Base-by-base conservation (phyloP, 371 early-diverging fungal genomes). In the Syncephalastrum sp. region DNA sequence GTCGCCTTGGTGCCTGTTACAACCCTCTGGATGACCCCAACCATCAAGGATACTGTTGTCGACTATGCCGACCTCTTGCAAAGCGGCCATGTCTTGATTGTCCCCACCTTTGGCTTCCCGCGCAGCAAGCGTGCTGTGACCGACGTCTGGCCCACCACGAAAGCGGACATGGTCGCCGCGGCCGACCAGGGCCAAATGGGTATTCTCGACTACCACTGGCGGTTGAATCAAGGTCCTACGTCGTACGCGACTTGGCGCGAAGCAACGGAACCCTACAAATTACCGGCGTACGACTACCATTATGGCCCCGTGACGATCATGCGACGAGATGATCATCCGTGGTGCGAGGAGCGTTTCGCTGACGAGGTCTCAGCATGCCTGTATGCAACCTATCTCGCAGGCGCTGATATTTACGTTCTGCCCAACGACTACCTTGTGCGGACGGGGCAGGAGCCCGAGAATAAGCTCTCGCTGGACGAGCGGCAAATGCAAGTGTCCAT, bases 281-380 rank as follows among this genome's bases (percentile, higher is more conserved):
- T 72, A n/a, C 59, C 64, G 8, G 60, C 56, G 14, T 76, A 72
- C 48, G 69, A 72, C 23, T 67, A 59, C 48, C 67, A 72, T 13
- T 76, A 76, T 54, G 61, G 64, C 8, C 77, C 77, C 10, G 62
- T 72, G 38, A 70, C 54, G 23, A 67, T 76, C 29, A 50, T 65
- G 0, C 65, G 69, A 6, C 53, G 59, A 5, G 54, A 65, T 7
- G 59, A 59, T 25, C 71, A 70, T 56, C 75, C 75, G n/a, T 75
- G 75, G 74, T 76, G 77, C 33, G 73, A 72, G 49, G 77, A 76
- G 42, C 62, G 77, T 5, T 76, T 76, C 54, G 70, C 68, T 44
- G 77, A 76, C 57, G 59, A 70, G 46, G 38, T 66, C 42, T 48
- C 71, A 2, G 65, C 73, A 7, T 76, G 77, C 49, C 23, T 76